Base-by-base conservation (phyloP, 1,284 basidiomycete genomes). In the Flammula alnicola region DNA sequence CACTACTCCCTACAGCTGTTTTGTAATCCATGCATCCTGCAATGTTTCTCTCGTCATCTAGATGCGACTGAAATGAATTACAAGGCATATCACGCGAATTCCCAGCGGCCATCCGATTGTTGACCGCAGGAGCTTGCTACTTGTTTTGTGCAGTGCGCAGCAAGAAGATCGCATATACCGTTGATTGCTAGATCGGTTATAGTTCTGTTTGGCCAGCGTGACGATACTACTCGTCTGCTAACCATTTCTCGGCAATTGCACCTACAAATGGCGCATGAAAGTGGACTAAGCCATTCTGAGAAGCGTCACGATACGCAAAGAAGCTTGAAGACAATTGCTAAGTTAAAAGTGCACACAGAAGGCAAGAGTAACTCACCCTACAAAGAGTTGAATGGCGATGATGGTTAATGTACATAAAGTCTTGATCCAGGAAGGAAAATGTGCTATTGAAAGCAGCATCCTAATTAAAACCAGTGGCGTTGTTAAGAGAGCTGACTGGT, bases 401-500 rank as follows among this genome's bases (percentile, higher is more conserved):
- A 84, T 59, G n/a, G 74, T 36, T 2, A 84, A 38, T 0, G 76
- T 80, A 40, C 76, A 65, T n/a, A 79, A 41, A 3, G 71, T 74
- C 46, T 69, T 68, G 7, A 84, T 57, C 69, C 78, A 78, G 1
- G 73, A 64, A 77, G 72, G 60, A 82, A 75, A 51, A 32, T 72
- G 73, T 19, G 83, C 58, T 7, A 84, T 58, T 8, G 77, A 76
- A 38, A 82, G 72, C 44, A 90, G 59, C 58, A 91, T 77, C 59
- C 84, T 79, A 33, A 86, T 57, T 25, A 86, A 50, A 35, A 88
- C 65, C 5, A 91, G 66, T 1, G 88, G 87, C 0, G 82, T 83
- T 1, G 83, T 83, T 35, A 90, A 69, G 5, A 93, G 73, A 1
- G 87, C 88, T 8, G 88, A 88, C 69, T 93, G 90, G 63, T 91